A percentile compares a stretch with the other conserved stretches of the same genome.
phyloP scores from a whole-genome alignment of 768 basidiomycete genomes.

The Gymnopilus junonius region DNA sequence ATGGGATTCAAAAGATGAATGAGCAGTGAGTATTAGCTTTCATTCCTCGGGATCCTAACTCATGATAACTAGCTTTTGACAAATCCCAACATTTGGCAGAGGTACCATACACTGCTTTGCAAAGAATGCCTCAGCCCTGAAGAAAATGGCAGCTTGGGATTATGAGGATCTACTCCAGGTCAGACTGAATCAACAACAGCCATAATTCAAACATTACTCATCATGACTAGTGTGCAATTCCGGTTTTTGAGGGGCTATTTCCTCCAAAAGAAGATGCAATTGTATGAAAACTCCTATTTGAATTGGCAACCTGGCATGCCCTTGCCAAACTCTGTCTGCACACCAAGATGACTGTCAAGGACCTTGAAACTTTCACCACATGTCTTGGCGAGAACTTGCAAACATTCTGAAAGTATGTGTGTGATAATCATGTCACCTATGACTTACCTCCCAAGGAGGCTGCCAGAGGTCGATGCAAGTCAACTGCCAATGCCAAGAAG shows the following conservation, averaged over 20 bases:
- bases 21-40: slow-evolving; percentile 19
- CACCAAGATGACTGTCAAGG: slow-evolving; percentile 20
- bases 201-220: too few species aligned
- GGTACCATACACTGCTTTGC: slow-evolving; percentile 35
- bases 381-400: slow-evolving; percentile 28
- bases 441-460: slow-evolving; percentile 36
- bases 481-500: neutral
- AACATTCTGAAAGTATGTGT: slow-evolving; percentile 25
- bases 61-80: slow-evolving; percentile 21
- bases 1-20: slow-evolving; percentile 28
- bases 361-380: slow-evolving; percentile 20
- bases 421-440: slow-evolving; percentile 24
- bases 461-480: slow-evolving; percentile 19
- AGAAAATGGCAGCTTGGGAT: slow-evolving; percentile 36
- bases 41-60: neutral
- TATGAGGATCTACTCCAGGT: slow-evolving; percentile 45
- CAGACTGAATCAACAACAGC: too few species aligned
- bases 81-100: slow-evolving; percentile 26
- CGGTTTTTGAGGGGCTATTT: slow-evolving; percentile 40
- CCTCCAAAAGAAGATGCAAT: slow-evolving; percentile 26
- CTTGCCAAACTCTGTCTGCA: slow-evolving; percentile 37
- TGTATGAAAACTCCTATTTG: slow-evolving; percentile 27
- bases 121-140: slow-evolving; percentile 33
- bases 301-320: slow-evolving; percentile 36
- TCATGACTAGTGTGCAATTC: slow-evolving; percentile 35